Conservation (phyloP, 225 moss, liverwort and hornwort genomes). For the Neckera pumila region DNA sequence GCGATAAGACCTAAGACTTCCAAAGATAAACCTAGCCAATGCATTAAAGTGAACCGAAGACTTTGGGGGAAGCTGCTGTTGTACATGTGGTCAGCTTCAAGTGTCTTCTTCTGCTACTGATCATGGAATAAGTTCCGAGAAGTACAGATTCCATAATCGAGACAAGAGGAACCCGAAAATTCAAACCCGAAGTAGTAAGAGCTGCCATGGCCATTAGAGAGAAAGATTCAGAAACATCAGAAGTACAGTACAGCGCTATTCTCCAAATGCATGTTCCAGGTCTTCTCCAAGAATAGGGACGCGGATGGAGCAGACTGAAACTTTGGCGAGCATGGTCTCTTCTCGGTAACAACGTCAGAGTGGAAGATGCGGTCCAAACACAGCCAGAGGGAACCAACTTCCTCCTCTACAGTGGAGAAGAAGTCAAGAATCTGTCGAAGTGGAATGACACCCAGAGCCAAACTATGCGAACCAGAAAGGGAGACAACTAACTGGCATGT, state of each 20-base stretch:
- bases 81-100: background rate
- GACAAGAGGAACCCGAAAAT: background rate
- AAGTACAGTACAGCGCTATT: background rate
- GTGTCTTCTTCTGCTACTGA: background rate
- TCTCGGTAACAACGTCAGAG: background rate
- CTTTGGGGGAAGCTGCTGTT: background rate
- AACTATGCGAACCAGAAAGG: constrained; percentile 7
- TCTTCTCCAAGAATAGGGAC: background rate
- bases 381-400: background rate
- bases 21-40: background rate
- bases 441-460: constrained; percentile 17
- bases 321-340: background rate
- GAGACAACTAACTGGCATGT: constrained; percentile 28
- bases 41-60: background rate
- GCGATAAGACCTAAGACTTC: background rate
- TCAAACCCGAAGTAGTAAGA: background rate
- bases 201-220: background rate
- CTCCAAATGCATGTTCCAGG: background rate
- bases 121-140: constrained; percentile 1
- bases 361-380: background rate
- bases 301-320: background rate
- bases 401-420: background rate
- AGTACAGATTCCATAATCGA: background rate
- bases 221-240: background rate
- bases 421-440: background rate